Evolutionary conservation across 78 protist genomes (phyloP).

Genomic region (Dictyostelium intermedium): DNA sequence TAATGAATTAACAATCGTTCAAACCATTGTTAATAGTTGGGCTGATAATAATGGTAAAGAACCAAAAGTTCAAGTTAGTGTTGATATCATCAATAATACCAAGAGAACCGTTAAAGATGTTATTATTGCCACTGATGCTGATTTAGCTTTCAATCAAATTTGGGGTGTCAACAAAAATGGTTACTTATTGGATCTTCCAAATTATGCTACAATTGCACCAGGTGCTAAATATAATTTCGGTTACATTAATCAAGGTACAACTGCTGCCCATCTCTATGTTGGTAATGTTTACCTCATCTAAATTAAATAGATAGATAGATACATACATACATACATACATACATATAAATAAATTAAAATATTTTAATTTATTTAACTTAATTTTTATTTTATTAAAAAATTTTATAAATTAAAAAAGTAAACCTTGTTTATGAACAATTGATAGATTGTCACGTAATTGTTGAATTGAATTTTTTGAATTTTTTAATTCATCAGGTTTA

Average conservation of each 20-base stretch:
- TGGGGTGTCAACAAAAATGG: neutral
- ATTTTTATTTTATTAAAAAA: neutral
- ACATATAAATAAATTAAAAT: no score
- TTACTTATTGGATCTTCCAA: neutral
- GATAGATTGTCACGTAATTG: neutral
- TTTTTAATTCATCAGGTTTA: constrained; percentile 44
- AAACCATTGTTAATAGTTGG: constrained; percentile 16
- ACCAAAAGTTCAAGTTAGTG: constrained; percentile 26
- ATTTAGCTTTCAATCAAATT: neutral
- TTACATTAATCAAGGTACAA: neutral
- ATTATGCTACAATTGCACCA: neutral
- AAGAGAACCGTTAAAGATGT: neutral
- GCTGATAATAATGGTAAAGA: constrained; percentile 19
- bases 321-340: no score
- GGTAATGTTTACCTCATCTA: neutral
- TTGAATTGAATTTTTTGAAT: neutral
- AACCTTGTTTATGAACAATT: constrained; percentile 26
- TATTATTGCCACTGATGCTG: neutral
- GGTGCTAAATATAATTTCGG: neutral
- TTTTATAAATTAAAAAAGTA: neutral
- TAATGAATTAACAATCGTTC: neutral
- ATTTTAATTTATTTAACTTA: neutral
- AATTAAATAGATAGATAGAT: no score
- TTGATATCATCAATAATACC: neutral
- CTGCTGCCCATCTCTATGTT: neutral